Conservation (phyloP, 2,329 filamentous ascomycete genomes). For the Moelleriella libera region DNA sequence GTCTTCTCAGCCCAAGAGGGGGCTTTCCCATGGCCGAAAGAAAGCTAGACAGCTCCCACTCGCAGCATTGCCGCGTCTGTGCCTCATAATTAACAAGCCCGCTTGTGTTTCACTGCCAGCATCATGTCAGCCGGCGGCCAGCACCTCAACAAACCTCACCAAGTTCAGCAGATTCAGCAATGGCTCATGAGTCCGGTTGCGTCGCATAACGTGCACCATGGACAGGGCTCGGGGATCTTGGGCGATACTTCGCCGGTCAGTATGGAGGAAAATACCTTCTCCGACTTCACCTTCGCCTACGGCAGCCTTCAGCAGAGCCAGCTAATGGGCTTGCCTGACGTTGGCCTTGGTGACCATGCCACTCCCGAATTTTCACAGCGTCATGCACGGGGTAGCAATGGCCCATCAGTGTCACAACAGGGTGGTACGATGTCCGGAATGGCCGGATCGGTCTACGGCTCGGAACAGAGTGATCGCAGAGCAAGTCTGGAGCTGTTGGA, state of each 20-base stretch:
- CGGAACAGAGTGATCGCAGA: conserved; percentile 11
- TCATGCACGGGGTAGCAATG: conserved; percentile 6
- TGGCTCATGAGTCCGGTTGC: conserved; percentile 10
- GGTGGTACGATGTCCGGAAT: conserved; percentile 6
- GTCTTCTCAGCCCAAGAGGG: too few species aligned
- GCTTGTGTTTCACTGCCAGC: neutral
- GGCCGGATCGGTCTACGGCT: conserved; percentile 10
- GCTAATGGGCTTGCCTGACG: conserved; percentile 12
- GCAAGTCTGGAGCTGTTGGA: conserved; percentile 27
- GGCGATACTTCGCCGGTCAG: conserved; percentile 12
- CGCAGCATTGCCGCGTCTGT: neutral
- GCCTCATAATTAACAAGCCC: too few species aligned
- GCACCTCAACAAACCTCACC: conserved; percentile 13
- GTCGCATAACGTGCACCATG: conserved; percentile 11
- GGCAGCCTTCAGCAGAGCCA: neutral
- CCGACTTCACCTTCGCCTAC: conserved; percentile 33
- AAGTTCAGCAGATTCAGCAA: conserved; percentile 15
- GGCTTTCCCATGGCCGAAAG: neutral
- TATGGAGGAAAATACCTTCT: conserved; percentile 34
- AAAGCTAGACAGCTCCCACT: neutral
- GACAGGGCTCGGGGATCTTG: conserved; percentile 8
- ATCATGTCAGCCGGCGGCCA: conserved; percentile 13
- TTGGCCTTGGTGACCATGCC: conserved; percentile 15
- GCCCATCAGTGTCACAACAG: conserved; percentile 7
- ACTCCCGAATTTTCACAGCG: conserved; percentile 21